These are phyloP conservation scores for Linderina pennispora DNA, from an alignment of 192 early-diverging fungal species.

Conservation along the genomic window DNA sequence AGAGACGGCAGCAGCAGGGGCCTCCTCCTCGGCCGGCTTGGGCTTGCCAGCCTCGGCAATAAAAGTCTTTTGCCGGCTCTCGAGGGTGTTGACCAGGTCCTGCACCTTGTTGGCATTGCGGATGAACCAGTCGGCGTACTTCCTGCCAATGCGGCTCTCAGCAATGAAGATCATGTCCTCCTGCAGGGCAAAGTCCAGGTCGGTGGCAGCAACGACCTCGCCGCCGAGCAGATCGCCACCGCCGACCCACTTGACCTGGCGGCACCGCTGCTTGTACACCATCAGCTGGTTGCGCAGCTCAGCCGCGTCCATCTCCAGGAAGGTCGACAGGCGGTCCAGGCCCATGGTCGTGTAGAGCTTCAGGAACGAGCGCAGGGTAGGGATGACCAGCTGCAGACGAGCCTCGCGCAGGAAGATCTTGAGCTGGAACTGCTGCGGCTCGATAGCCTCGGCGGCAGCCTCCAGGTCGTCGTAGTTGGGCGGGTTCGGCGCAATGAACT, in stretches of 20 bases:
- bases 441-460: slow-evolving; percentile 9
- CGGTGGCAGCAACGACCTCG: slow-evolving; percentile 72
- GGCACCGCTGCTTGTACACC: slow-evolving; percentile 91
- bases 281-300: slow-evolving; percentile 82
- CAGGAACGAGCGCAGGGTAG: slow-evolving; percentile 88
- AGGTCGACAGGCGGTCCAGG: slow-evolving; percentile 79
- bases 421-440: slow-evolving; percentile 74
- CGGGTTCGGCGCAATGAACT: slow-evolving; percentile 88
- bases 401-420: slow-evolving; percentile 85
- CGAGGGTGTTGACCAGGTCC: slow-evolving; percentile 36
- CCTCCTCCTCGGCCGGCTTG: slow-evolving; percentile 2
- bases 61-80: slow-evolving; percentile 30
- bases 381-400: slow-evolving; percentile 74
- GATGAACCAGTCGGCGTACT: slow-evolving; percentile 95
- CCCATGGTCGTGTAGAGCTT: slow-evolving; percentile 94
- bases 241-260: slow-evolving; percentile 76
- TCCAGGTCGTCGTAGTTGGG: slow-evolving; percentile 70
- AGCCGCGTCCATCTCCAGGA: slow-evolving; percentile 78
- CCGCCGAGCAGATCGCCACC: slow-evolving; percentile 79
- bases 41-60: slow-evolving; percentile 11
- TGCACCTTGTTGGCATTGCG: slow-evolving; percentile 87
- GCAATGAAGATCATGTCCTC: slow-evolving; percentile 94
- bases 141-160: slow-evolving; percentile 87
- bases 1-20: neutral
- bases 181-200: slow-evolving; percentile 91